A percentile compares a stretch with the other conserved stretches of the same genome.
Evolutionary conservation across 257 asterid genomes (phyloP).

Genomic region (Nicotiana tomentosiformis): DNA sequence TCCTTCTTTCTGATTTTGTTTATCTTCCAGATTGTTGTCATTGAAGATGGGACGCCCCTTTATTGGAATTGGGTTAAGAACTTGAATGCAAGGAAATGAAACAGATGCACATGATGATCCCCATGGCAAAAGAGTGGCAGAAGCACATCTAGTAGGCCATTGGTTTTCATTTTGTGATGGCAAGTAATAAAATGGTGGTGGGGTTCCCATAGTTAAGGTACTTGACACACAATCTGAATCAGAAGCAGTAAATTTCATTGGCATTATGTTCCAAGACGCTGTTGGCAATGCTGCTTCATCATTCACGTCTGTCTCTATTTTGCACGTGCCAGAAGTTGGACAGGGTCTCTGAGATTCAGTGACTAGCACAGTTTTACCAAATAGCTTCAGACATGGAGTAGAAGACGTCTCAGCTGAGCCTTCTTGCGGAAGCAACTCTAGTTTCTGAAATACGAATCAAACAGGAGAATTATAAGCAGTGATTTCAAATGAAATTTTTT

Average conservation of each 20-base stretch:
- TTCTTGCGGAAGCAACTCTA: slow-evolving; percentile 40
- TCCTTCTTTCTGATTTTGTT: slow-evolving; percentile 36
- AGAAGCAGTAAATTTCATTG: slow-evolving; percentile 13
- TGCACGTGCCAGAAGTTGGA: slow-evolving; percentile 21
- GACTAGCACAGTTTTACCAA: slow-evolving; percentile 66
- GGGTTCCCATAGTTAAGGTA: slow-evolving; percentile 15
- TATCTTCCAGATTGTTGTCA: slow-evolving; percentile 17
- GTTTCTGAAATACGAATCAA: slow-evolving; percentile 33
- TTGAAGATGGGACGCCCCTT: slow-evolving; percentile 24
- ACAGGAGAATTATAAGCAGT: neutral
- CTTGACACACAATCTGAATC: slow-evolving; percentile 13
- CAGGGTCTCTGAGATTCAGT: slow-evolving; percentile 30
- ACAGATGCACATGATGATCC: slow-evolving; percentile 24
- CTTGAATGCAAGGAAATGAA: slow-evolving; percentile 24
- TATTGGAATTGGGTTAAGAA: slow-evolving; percentile 50
- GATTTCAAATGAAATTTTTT: neutral
- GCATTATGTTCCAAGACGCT: slow-evolving; percentile 31
- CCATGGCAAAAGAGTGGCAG: slow-evolving; percentile 36
- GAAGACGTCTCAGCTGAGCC: slow-evolving; percentile 39
- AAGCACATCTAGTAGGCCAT: neutral
- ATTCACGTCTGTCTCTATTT: slow-evolving; percentile 16
- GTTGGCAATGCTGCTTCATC: slow-evolving; percentile 17
- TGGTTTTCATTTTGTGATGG: slow-evolving; percentile 3
- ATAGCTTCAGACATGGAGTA: slow-evolving; percentile 58
- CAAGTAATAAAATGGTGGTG: slow-evolving; percentile 11